Base-by-base conservation (phyloP, 768 basidiomycete species). In the Psilocybe sp. region DNA sequence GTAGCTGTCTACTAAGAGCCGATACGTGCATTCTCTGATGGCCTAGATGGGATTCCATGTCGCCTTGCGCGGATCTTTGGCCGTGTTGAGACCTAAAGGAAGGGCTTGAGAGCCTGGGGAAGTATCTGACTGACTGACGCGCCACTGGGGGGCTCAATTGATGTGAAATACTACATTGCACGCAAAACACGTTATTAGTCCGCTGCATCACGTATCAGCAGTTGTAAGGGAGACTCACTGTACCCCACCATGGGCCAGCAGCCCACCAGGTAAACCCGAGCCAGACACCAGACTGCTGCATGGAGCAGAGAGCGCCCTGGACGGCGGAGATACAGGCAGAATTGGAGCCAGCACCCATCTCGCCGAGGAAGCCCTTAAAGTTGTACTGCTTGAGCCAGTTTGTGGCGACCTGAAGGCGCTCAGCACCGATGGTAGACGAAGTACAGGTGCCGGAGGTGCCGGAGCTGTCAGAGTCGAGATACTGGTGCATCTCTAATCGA, bases 391-490 rank as follows among this genome's bases (percentile, higher is more conserved):
- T 64, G 53, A 85, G 74, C 83, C 83, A 84, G 14, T 64, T 55
- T 2, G 83, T 84, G 7, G 83, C 83, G 32, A 60, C 75, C 32
- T 74, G 68, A 35, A 85, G 64, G 55, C 82, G 80, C 56, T 81
- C 76, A 15, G 72, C 74, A 48, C 82, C 82, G 58, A 85, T 82
- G 23, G 79, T 82, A 13, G 75, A 67, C 9, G 77, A 80, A 32
- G 84, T 82, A 59, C 84, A 85, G 23, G 66, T 73, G 2, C 59
- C 60, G 41, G 64, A 73, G 6, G 82, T 83, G 43, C 80, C 81
- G 15, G 80, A 82, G 54, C 79, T 75, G 58, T 85, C 82, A 33
- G 74, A 76, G 64, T 84, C 82, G 56, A 85, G 81, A 69, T 85
- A 85, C 62, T 85, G 81, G 63, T 85, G 82, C 80, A 84, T 84